Conservation (phyloP, 2,329 filamentous ascomycete species). For the Shiraia sp. region DNA sequence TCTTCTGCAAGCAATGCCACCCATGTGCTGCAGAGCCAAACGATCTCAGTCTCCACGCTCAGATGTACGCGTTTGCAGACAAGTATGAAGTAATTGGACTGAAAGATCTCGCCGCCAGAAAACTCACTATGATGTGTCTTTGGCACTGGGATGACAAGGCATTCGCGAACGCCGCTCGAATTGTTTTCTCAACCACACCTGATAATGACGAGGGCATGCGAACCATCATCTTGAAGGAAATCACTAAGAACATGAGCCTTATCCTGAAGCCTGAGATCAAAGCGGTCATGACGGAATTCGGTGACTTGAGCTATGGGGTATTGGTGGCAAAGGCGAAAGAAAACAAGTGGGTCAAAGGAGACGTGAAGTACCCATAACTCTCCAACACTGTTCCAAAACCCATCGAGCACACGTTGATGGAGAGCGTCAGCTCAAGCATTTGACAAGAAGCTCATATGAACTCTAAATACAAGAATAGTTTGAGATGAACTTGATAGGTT, state of each 20-base stretch:
- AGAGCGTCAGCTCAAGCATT: too few species aligned
- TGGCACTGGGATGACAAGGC: conserved; percentile 19
- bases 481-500: too few species aligned
- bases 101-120: conserved; percentile 10
- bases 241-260: conserved; percentile 22
- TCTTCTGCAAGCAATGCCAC: background rate
- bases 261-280: conserved; percentile 10
- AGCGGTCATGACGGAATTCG: conserved; percentile 8
- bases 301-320: conserved; percentile 4
- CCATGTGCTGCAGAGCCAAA: background rate
- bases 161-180: conserved; percentile 30
- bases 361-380: conserved; percentile 16
- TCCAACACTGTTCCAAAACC: too few species aligned
- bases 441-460: too few species aligned
- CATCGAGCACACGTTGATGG: too few species aligned
- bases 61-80: conserved; percentile 20
- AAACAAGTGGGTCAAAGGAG: background rate
- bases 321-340: conserved; percentile 1
- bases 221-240: conserved; percentile 26
- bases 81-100: conserved; percentile 14
- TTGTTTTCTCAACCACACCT: conserved; percentile 27
- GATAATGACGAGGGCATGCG: conserved; percentile 35
- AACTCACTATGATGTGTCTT: conserved; percentile 8
- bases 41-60: background rate
- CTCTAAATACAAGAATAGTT: too few species aligned